A percentile compares a stretch with the other conserved stretches of the same genome.
Evolutionary conservation across 2,329 filamentous ascomycete species (phyloP).

Genomic region (Colletotrichum gloeosporioides): DNA sequence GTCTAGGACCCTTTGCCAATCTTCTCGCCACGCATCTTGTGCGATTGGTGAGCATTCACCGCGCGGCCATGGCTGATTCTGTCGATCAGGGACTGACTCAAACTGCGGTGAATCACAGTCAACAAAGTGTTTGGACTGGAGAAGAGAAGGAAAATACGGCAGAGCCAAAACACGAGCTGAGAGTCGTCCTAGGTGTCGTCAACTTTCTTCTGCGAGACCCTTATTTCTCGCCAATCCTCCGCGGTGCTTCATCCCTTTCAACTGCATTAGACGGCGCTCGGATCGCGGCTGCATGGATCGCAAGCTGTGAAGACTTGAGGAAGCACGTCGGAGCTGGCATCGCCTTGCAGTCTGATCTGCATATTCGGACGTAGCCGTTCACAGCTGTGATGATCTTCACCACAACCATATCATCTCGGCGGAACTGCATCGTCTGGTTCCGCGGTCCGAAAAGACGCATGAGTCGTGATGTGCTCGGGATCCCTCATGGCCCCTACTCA

Average conservation of each 20-base stretch:
- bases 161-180: not conserved
- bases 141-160: not conserved
- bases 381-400: not conserved
- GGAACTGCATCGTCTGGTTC: not conserved
- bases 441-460: not conserved
- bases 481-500: not conserved
- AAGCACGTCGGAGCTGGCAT: not conserved
- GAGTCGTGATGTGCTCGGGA: not conserved
- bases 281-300: constrained; percentile 1
- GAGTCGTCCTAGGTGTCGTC: not conserved
- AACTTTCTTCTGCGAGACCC: not conserved
- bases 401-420: not conserved
- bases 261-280: constrained; percentile 1
- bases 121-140: not conserved
- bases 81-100: constrained; percentile 2
- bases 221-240: not conserved
- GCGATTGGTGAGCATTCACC: constrained; percentile 1
- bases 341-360: constrained; percentile 1
- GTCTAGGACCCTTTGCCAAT: not conserved
- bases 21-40: not conserved
- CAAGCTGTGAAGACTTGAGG: not conserved
- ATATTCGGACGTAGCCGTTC: not conserved
- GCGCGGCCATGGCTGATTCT: not conserved
- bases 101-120: not conserved
- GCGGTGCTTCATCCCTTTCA: constrained; percentile 2